These are phyloP conservation scores for Daldinia loculata DNA, from an alignment of 495 filamentous ascomycete species.

Conservation along the genomic window DNA sequence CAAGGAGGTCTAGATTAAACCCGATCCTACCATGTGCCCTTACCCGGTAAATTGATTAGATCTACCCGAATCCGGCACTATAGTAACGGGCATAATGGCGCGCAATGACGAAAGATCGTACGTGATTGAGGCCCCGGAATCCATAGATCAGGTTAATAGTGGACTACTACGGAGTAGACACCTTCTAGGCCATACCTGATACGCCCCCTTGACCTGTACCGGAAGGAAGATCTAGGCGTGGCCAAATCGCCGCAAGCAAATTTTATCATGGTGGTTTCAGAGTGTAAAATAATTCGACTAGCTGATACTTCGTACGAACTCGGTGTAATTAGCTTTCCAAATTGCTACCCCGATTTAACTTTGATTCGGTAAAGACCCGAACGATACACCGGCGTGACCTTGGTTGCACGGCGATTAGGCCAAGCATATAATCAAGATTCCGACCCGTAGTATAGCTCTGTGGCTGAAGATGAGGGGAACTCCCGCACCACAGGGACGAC, in stretches of 20 bases:
- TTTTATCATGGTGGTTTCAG: neutral
- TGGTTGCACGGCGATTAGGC: constrained; percentile 9
- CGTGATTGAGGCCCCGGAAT: neutral
- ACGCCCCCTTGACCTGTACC: neutral
- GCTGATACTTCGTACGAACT: neutral
- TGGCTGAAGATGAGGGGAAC: constrained; percentile 6
- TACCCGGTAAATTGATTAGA: neutral
- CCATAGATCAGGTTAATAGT: neutral
- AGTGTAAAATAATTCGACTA: neutral
- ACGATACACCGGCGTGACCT: neutral
- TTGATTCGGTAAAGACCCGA: neutral
- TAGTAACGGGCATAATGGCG: neutral
- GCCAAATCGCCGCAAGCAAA: neutral
- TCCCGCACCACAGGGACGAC: constrained; percentile 3
- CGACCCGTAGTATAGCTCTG: neutral
- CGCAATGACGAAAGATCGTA: neutral
- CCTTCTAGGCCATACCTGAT: neutral
- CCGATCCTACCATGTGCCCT: too few species aligned
- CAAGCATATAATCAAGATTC: neutral
- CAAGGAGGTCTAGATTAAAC: too few species aligned
- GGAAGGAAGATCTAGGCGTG: neutral
- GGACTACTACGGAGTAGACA: neutral
- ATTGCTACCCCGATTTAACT: neutral
- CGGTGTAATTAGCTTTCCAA: neutral
- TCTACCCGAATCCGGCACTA: neutral